phyloP scores from a whole-genome alignment of 129 eudicot genomes.

The Lonicera japonica region DNA sequence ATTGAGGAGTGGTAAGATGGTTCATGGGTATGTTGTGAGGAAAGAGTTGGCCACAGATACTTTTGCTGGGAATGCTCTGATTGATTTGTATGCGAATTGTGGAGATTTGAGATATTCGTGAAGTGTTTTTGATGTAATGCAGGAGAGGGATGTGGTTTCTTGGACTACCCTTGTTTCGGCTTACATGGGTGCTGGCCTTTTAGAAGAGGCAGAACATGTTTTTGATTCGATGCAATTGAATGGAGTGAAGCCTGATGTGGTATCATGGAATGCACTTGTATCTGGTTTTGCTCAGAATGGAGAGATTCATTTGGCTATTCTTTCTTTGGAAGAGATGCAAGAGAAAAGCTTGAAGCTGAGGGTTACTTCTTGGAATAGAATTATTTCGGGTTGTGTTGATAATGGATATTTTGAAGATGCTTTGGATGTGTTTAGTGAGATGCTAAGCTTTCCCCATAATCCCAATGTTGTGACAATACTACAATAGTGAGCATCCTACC shows the following conservation, averaged over 20 bases:
- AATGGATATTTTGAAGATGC: slow-evolving; percentile 20
- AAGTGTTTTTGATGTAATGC: slow-evolving; percentile 31
- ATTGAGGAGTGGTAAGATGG: slow-evolving; percentile 24
- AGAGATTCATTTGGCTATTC: slow-evolving; percentile 16
- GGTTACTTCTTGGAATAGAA: slow-evolving; percentile 24
- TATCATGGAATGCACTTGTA: slow-evolving; percentile 29
- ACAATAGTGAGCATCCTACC: slow-evolving; percentile 14
- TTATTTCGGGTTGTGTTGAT: slow-evolving; percentile 24
- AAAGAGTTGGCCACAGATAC: slow-evolving; percentile 17
- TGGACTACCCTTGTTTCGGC: slow-evolving; percentile 49
- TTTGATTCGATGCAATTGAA: slow-evolving; percentile 19
- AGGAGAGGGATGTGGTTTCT: slow-evolving; percentile 33
- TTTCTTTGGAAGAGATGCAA: slow-evolving; percentile 24
- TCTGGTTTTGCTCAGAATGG: slow-evolving; percentile 24
- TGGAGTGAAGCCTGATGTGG: slow-evolving; percentile 22
- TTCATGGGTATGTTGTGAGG: slow-evolving; percentile 34
- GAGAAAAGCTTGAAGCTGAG: slow-evolving; percentile 18
- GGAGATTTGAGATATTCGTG: slow-evolving; percentile 20
- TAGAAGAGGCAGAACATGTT: slow-evolving; percentile 14
- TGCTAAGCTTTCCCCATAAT: slow-evolving; percentile 11
- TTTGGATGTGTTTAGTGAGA: slow-evolving; percentile 8
- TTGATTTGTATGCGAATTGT: slow-evolving; percentile 40
- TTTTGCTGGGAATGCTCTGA: slow-evolving; percentile 30
- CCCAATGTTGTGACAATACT: slow-evolving; percentile 27
- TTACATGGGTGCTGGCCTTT: slow-evolving; percentile 25